phyloP scores from a whole-genome alignment of 108 stramenopile genomes.

The Fragilariopsis cylindrus region DNA sequence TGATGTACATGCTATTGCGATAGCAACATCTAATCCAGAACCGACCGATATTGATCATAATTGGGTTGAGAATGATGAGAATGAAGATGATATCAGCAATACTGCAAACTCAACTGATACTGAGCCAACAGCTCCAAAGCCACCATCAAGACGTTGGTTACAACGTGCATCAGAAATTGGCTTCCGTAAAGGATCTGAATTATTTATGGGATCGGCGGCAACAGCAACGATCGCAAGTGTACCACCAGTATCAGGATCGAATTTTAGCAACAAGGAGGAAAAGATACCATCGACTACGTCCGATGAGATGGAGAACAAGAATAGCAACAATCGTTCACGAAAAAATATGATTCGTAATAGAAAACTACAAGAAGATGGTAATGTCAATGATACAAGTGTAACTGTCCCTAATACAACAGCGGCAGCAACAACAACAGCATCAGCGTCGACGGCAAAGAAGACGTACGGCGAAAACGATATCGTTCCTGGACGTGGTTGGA shows the following conservation, averaged over 20 bases:
- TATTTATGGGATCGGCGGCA: not conserved
- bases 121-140: not conserved
- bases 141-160: conserved; percentile 14
- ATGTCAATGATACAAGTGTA: too few species aligned
- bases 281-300: too few species aligned
- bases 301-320: too few species aligned
- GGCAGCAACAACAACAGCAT: too few species aligned
- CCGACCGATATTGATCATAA: conserved; percentile 17
- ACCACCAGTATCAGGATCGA: too few species aligned
- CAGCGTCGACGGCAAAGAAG: too few species aligned
- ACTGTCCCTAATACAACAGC: not conserved
- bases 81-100: not conserved
- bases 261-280: too few species aligned
- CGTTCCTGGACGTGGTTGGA: conserved; percentile 33
- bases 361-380: not conserved
- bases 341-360: not conserved
- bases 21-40: conserved; percentile 10
- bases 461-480: conserved; percentile 3
- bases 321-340: not conserved
- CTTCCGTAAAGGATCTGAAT: conserved; percentile 7
- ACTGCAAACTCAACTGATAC: not conserved
- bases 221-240: too few species aligned
- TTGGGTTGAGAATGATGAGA: conserved; percentile 6
- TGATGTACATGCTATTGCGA: conserved; percentile 59
- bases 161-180: conserved; percentile 2